These are phyloP conservation scores for Apiospora aurea DNA, from an alignment of 2,329 filamentous ascomycete species.

Conservation along the genomic window DNA sequence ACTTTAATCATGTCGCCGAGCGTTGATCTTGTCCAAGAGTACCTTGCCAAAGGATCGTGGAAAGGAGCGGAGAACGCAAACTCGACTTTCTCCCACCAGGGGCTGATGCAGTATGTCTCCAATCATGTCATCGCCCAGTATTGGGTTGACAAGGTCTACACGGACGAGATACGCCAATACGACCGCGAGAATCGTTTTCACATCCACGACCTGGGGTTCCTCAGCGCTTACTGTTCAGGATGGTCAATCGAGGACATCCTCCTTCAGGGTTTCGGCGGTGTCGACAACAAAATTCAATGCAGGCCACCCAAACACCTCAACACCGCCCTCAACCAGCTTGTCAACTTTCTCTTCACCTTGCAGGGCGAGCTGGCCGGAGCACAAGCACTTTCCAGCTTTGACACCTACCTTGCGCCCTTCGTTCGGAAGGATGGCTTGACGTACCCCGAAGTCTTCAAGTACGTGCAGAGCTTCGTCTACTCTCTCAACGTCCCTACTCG, in stretches of 20 bases:
- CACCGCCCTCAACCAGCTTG: conserved; percentile 1
- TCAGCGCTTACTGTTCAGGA: conserved; percentile 4
- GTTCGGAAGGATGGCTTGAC: conserved; percentile 11
- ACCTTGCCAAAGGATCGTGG: conserved; percentile 1
- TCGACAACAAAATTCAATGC: conserved; percentile 8
- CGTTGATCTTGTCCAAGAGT: conserved; percentile 6
- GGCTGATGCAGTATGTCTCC: conserved; percentile 1
- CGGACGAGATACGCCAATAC: conserved; percentile 14
- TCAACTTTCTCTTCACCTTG: not conserved
- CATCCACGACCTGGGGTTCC: conserved; percentile 2
- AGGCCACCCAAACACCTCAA: conserved; percentile 1
- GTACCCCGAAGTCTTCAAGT: conserved; percentile 11
- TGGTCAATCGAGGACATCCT: conserved; percentile 12
- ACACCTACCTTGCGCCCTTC: conserved; percentile 10
- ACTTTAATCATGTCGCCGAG: not conserved
- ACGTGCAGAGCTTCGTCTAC: conserved; percentile 14
- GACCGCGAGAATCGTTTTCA: conserved; percentile 1
- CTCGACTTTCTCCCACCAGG: conserved; percentile 6
- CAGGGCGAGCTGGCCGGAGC: conserved; percentile 7
- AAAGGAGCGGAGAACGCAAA: conserved; percentile 2
- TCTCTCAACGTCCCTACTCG: conserved; percentile 3
- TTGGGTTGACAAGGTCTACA: conserved; percentile 6
- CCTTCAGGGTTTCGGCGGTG: not conserved
- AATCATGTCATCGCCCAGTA: conserved; percentile 6
- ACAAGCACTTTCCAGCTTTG: conserved; percentile 1